phyloP scores from a whole-genome alignment of 78 protist species.

The Chrysochromulina parva region DNA sequence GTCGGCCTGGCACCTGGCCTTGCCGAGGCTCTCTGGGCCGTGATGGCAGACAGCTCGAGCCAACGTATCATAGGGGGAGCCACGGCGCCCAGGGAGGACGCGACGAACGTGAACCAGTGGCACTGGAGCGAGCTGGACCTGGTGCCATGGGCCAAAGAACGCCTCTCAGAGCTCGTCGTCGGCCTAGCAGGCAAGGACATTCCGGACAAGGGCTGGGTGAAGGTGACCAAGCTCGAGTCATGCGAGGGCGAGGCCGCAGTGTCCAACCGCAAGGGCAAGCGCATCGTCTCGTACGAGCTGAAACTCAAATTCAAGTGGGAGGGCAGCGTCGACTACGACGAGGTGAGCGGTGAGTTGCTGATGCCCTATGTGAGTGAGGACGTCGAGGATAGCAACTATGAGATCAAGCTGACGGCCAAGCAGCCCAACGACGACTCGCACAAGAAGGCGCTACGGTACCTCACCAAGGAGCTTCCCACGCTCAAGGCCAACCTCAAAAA shows the following conservation, averaged over 20 bases:
- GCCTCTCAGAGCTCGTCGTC: not conserved
- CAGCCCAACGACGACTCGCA: not conserved
- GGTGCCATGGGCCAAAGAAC: not conserved
- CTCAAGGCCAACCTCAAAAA: not conserved
- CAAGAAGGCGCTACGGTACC: not conserved
- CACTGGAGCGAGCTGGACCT: conserved; percentile 2
- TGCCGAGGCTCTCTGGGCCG: not conserved
- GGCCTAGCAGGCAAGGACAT: not conserved
- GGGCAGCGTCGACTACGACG: conserved; percentile 2
- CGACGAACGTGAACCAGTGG: conserved; percentile 8
- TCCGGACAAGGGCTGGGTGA: conserved; percentile 15
- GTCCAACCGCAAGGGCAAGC: conserved; percentile 3
- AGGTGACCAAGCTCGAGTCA: not conserved
- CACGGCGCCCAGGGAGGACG: not conserved
- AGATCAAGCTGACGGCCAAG: not conserved
- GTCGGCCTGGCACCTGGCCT: not conserved
- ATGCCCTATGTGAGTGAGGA: not conserved
- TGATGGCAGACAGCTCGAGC: not conserved
- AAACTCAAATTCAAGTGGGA: not conserved
- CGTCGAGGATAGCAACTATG: not conserved
- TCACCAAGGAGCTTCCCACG: not conserved
- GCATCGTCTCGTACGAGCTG: conserved; percentile 5
- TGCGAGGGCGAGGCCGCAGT: not conserved
- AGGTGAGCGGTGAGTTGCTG: not conserved
- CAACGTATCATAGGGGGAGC: conserved; percentile 1